A percentile compares a stretch with the other conserved stretches of the same genome.
Evolutionary conservation across 2,329 filamentous ascomycete genomes (phyloP).

Genomic region (Bipolaris bicolor): DNA sequence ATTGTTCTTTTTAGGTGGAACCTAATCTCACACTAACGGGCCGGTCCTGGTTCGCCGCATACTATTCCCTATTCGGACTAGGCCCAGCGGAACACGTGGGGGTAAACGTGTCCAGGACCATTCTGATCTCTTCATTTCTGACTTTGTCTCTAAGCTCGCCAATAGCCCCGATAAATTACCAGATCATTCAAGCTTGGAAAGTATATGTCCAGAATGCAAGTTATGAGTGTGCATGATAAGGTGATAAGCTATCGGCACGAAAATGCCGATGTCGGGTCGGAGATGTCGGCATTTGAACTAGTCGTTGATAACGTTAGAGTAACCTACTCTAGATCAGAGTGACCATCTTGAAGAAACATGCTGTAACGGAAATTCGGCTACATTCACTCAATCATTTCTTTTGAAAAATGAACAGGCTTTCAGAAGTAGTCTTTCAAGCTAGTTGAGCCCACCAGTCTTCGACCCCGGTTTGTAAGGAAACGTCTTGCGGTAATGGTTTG

Average conservation of each 20-base stretch:
- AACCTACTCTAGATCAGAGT: conserved; percentile 39
- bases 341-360: not conserved
- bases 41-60: not conserved
- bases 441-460: conserved; percentile 15
- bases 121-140: not conserved
- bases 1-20: too few relatives aligned
- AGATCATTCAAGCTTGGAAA: not conserved
- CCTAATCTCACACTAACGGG: too few relatives aligned
- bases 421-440: not conserved
- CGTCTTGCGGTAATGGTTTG: conserved; percentile 55
- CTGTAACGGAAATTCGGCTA: not conserved
- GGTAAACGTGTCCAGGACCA: too few relatives aligned
- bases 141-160: not conserved
- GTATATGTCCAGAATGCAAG: not conserved
- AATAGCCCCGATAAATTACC: not conserved
- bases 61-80: too few relatives aligned
- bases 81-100: too few relatives aligned
- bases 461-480: conserved; percentile 52
- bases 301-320: not conserved
- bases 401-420: too few relatives aligned
- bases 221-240: not conserved
- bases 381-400: too few relatives aligned
- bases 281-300: not conserved
- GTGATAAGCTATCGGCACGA: conserved; percentile 6
- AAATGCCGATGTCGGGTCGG: conserved; percentile 6